These are phyloP conservation scores for Hymenoscyphus repandus DNA, from an alignment of 2,329 filamentous ascomycete genomes.

Conservation along the genomic window DNA sequence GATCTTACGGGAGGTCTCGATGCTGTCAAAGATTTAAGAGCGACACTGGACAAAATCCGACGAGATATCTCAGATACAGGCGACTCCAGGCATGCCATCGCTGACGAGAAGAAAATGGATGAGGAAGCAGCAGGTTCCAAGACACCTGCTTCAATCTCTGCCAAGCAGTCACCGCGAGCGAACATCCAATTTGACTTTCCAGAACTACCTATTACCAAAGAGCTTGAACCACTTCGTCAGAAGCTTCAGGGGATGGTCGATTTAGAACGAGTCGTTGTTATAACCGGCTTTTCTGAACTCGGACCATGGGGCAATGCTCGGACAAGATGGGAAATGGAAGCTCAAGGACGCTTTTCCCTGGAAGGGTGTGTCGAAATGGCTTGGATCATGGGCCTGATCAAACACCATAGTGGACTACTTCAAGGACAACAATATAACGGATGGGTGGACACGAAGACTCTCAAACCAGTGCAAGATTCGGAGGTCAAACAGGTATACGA, in stretches of 20 bases:
- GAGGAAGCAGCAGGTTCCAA: background rate
- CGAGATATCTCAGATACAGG: constrained; percentile 18
- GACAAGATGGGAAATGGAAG: background rate
- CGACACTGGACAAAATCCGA: constrained; percentile 22
- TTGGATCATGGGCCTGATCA: background rate
- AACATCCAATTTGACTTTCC: constrained; percentile 2
- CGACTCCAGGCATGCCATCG: constrained; percentile 23
- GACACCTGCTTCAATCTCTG: background rate
- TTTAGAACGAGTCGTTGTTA: constrained; percentile 30
- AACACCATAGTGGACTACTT: background rate
- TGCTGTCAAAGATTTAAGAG: constrained; percentile 27
- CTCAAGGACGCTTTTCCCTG: background rate
- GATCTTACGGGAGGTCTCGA: constrained; percentile 36
- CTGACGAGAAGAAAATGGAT: constrained; percentile 12
- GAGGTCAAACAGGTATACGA: background rate
- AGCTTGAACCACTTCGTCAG: background rate
- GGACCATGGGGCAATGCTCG: background rate
- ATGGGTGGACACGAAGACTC: background rate
- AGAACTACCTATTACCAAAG: background rate
- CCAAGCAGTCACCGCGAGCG: background rate
- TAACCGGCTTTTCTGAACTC: background rate
- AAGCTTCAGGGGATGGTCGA: constrained; percentile 9
- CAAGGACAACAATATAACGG: background rate
- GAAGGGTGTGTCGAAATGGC: background rate
- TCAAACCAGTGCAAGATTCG: background rate